phyloP scores from a whole-genome alignment of 2,329 filamentous ascomycete genomes.

The Colletotrichum neosansevieriae region DNA sequence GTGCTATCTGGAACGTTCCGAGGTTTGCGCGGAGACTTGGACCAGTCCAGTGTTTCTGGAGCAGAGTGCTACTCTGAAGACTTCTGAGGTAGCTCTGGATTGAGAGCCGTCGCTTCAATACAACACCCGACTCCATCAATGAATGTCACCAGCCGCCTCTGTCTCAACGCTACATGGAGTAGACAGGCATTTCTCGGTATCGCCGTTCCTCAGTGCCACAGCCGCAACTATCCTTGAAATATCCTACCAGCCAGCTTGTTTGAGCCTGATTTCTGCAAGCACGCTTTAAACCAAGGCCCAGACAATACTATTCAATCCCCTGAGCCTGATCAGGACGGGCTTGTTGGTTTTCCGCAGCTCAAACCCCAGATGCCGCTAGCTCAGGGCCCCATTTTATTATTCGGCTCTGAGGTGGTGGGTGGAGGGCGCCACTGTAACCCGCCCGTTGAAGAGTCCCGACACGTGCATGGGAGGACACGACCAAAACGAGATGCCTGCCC shows the following conservation, averaged over 20 bases:
- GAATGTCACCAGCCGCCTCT: no score
- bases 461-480: no score
- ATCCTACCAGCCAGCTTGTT: neutral
- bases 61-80: no score
- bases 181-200: neutral
- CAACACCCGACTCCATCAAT: no score
- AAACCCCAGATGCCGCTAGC: conserved; percentile 19
- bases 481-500: neutral
- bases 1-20: conserved; percentile 13
- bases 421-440: neutral
- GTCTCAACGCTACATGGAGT: no score
- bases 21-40: neutral
- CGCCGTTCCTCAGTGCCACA: neutral
- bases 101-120: no score
- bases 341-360: neutral
- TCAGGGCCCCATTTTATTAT: conserved; percentile 6
- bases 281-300: neutral
- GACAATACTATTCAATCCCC: conserved; percentile 3
- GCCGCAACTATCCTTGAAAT: neutral
- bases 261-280: conserved; percentile 20
- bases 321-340: conserved; percentile 1
- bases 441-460: neutral
- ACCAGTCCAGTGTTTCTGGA: neutral
- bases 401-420: conserved; percentile 10
- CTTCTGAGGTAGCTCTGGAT: no score